Evolutionary conservation across 176 grass and related monocot species (phyloP).

Genomic region (Lolium rigidum): DNA sequence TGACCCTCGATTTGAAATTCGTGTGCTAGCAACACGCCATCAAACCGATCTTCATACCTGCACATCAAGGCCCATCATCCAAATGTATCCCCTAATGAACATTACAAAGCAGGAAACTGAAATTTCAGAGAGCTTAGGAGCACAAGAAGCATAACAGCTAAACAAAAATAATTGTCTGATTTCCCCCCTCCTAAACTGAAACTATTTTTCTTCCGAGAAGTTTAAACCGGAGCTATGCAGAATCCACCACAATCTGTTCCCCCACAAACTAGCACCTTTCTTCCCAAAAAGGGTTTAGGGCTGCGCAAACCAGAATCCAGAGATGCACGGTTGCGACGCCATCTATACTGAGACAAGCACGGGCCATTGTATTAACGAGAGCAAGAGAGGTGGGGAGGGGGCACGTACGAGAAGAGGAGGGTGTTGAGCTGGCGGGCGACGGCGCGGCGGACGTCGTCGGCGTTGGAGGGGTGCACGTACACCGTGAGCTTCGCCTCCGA

Average conservation of each 20-base stretch:
- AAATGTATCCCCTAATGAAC: neutral
- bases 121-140: neutral
- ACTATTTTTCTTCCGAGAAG: no score
- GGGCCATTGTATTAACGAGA: neutral
- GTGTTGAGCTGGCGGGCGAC: constrained; percentile 77
- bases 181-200: neutral
- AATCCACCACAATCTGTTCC: neutral
- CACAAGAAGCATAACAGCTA: neutral
- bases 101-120: neutral
- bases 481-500: constrained; percentile 60
- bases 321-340: neutral
- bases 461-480: constrained; percentile 76
- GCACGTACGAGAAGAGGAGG: constrained; percentile 74
- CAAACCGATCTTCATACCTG: constrained; percentile 85
- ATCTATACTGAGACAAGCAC: neutral
- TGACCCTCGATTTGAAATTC: constrained; percentile 34
- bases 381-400: neutral
- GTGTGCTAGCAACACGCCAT: constrained; percentile 73
- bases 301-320: neutral
- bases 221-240: no score
- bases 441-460: constrained; percentile 47
- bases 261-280: neutral
- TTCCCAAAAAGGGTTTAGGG: no score
- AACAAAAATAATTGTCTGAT: neutral
- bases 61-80: neutral